Evolutionary conservation across 2,329 filamentous ascomycete species (phyloP), one percentile per base, ranked within the genome.

Genomic region (Colletotrichum zoysiae): DNA sequence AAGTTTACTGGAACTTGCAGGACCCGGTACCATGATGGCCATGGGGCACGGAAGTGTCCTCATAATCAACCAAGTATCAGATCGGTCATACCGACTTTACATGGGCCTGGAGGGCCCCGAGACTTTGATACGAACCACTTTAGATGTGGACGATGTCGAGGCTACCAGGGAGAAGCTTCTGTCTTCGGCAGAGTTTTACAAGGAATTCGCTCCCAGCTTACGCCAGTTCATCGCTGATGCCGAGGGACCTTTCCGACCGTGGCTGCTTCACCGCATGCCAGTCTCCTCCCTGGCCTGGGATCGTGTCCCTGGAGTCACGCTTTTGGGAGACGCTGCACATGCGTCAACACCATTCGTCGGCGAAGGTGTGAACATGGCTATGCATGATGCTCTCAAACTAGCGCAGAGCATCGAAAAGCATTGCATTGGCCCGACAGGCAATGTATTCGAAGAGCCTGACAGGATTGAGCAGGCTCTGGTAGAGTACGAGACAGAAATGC

Each of bases 321-420:
- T 70, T 16, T 35, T 70, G 14, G 67, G 62, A 20, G 67, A 70
- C 9, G 67, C 61, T 26, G 61, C 67, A 23, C 67, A 70, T 30
- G 61, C 66, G 9, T 58, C 62, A 3, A 70, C 67, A 11, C 67
- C 67, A 3, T 70, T 70, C n/a, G 53, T 60, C 16, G 67, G 67
- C 3, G 61, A 70, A n/a, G 67, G 67, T 8, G 67, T 66, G 16
- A 70, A 70, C 5, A 46, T 66, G 18, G 67, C 67, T 14, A 70
- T 70, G 67, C 30, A 53, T 9, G 62, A 70, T 38, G 62, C 67
- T 5, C 53, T 66, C 35, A 55, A 53, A n/a, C 62, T 70, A 4
- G 38, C 55, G 1, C 38, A 68, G n/a, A 68, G 59, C 12, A 64
- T 68, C 42, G 26, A 33, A 5, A 42, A 42, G 3, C 59, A 64